Evolutionary conservation across 208 protist genomes (phyloP).

Genomic region (Trypanosoma congolense): DNA sequence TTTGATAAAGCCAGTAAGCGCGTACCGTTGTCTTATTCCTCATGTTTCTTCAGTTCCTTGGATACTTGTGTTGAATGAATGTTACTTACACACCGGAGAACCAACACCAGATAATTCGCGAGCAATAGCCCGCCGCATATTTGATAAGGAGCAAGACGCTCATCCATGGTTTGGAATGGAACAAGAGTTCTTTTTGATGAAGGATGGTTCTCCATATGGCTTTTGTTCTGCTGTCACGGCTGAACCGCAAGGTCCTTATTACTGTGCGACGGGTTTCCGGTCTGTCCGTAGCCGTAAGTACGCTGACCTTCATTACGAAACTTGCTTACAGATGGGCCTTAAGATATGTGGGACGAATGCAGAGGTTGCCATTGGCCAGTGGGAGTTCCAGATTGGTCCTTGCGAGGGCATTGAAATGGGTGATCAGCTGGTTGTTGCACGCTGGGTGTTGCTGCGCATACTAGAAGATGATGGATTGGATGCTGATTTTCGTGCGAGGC

Average conservation of each 20-base stretch:
- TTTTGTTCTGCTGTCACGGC: conserved; percentile 91
- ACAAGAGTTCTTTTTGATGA: conserved; percentile 78
- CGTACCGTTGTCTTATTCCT: conserved; percentile 68
- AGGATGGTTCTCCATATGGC: conserved; percentile 59
- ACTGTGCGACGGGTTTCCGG: conserved; percentile 86
- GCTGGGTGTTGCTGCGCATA: conserved; percentile 89
- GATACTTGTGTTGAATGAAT: conserved; percentile 88
- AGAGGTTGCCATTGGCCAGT: conserved; percentile 96
- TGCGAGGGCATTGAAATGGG: conserved; percentile 87
- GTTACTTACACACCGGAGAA: conserved; percentile 87
- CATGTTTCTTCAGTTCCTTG: conserved; percentile 78
- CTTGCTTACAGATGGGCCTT: conserved; percentile 79
- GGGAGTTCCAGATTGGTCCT: conserved; percentile 97
- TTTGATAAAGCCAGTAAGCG: conserved; percentile 88
- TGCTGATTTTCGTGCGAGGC: conserved; percentile 89
- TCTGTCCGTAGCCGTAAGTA: conserved; percentile 86
- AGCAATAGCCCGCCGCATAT: conserved; percentile 68
- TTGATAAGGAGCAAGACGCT: conserved; percentile 71
- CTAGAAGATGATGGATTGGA: conserved; percentile 69
- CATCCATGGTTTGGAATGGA: conserved; percentile 87
- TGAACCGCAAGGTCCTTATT: conserved; percentile 95
- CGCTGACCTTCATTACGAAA: conserved; percentile 72
- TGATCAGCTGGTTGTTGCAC: conserved; percentile 92
- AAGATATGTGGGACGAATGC: conserved; percentile 93
- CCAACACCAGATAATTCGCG: conserved; percentile 92